Evolutionary conservation across 306 rosid species (phyloP).

Genomic region (Cucurbita argyrosperma): DNA sequence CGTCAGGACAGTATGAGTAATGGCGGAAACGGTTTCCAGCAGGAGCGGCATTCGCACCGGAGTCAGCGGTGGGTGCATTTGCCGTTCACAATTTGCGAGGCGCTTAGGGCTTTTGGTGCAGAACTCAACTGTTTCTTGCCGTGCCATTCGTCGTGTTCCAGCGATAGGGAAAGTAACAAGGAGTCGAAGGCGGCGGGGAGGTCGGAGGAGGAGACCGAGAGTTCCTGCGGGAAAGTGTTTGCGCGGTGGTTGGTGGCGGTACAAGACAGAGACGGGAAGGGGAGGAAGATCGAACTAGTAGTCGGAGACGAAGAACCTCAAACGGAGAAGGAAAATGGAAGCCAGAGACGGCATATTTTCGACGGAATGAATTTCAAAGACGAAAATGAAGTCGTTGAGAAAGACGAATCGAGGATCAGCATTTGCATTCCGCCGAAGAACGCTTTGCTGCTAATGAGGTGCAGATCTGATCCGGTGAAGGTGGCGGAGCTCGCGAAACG

Average conservation of each 20-base stretch:
- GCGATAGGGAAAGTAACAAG: conserved; percentile 20
- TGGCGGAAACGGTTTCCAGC: conserved; percentile 8
- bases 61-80: conserved; percentile 83
- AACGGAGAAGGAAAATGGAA: conserved; percentile 7
- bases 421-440: conserved; percentile 80
- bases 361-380: conserved; percentile 56
- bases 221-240: conserved; percentile 56
- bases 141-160: conserved; percentile 51
- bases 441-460: conserved; percentile 86
- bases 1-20: not conserved
- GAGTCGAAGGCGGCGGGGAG: conserved; percentile 18
- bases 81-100: conserved; percentile 79
- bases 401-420: conserved; percentile 42
- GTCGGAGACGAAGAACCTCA: conserved; percentile 27
- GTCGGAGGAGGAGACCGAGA: conserved; percentile 20
- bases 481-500: conserved; percentile 82
- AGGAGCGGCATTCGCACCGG: conserved; percentile 45
- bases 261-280: conserved; percentile 53
- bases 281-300: conserved; percentile 49
- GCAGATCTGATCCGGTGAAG: conserved; percentile 96
- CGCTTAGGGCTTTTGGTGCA: conserved; percentile 46
- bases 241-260: conserved; percentile 69
- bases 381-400: conserved; percentile 3
- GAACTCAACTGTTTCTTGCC: conserved; percentile 85
- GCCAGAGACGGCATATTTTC: conserved; percentile 46